phyloP scores from a whole-genome alignment of 305 asterid species.

The Nicotiana rustica region DNA sequence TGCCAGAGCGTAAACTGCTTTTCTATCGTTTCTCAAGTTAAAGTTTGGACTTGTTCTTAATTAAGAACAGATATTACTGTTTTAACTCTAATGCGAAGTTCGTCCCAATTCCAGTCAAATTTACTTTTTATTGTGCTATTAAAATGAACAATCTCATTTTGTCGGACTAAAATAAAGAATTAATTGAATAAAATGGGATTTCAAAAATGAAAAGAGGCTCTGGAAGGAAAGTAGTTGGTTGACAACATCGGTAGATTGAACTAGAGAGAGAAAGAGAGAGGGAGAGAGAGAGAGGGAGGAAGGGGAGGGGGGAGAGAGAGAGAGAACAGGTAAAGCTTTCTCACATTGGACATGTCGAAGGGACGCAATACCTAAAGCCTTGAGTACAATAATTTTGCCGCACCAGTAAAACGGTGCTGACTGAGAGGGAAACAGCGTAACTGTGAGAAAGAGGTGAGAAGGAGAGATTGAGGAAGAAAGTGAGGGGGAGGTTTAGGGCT shows the following conservation, averaged over 20 bases:
- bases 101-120: not conserved
- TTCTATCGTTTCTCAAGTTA: not conserved
- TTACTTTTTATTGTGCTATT: not conserved
- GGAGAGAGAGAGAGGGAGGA: not conserved
- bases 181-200: conserved; percentile 1
- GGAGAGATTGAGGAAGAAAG: not conserved
- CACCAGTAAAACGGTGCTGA: not conserved
- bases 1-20: not conserved
- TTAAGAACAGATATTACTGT: not conserved
- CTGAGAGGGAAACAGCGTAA: conserved; percentile 17
- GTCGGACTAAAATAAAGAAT: not conserved
- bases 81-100: not conserved
- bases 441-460: conserved; percentile 15
- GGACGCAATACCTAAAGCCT: not conserved
- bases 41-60: not conserved
- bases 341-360: no score
- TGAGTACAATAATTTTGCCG: not conserved
- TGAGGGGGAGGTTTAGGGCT: conserved; percentile 16
- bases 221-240: conserved; percentile 11
- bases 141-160: not conserved
- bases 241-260: not conserved
- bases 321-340: no score
- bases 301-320: not conserved
- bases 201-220: not conserved
- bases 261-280: not conserved